Conservation (phyloP, 1,284 basidiomycete species). For the Caloboletus firmus region DNA sequence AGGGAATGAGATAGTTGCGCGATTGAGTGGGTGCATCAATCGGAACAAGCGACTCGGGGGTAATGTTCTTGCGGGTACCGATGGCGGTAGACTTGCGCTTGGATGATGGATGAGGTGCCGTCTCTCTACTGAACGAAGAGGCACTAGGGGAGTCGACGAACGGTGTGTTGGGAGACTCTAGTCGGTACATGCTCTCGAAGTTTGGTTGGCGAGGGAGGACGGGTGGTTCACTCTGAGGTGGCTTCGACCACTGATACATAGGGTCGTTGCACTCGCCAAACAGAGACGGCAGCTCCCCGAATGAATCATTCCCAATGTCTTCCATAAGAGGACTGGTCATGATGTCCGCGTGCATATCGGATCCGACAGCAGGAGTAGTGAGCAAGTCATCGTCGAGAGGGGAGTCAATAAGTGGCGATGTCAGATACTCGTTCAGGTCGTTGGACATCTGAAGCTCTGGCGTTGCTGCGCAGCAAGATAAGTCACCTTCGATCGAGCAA, state of each 20-base stretch:
- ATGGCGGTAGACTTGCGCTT: slow-evolving; percentile 40
- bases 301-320: slow-evolving; percentile 36
- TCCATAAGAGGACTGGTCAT: slow-evolving; percentile 38
- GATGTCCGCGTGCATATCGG: slow-evolving; percentile 44
- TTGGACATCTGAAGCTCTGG: slow-evolving; percentile 40
- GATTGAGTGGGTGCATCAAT: slow-evolving; percentile 58
- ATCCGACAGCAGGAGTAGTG: slow-evolving; percentile 51
- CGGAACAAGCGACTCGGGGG: slow-evolving; percentile 50
- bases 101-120: slow-evolving; percentile 16
- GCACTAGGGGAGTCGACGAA: slow-evolving; percentile 42
- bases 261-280: slow-evolving; percentile 19
- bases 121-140: slow-evolving; percentile 34
- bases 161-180: slow-evolving; percentile 46
- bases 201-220: slow-evolving; percentile 23
- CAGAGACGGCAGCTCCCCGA: slow-evolving; percentile 31
- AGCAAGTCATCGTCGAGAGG: slow-evolving; percentile 56
- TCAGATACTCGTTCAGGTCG: slow-evolving; percentile 42
- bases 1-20: slow-evolving; percentile 56
- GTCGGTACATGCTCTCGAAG: slow-evolving; percentile 42
- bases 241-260: slow-evolving; percentile 17
- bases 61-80: slow-evolving; percentile 56
- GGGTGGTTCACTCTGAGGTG: slow-evolving; percentile 9
- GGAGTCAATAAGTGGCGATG: slow-evolving; percentile 52
- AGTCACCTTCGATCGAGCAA: background rate
- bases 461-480: slow-evolving; percentile 22